Evolutionary conservation across 1,139 yeast species (phyloP).

Genomic region (Scheffersomyces parashehatae): DNA sequence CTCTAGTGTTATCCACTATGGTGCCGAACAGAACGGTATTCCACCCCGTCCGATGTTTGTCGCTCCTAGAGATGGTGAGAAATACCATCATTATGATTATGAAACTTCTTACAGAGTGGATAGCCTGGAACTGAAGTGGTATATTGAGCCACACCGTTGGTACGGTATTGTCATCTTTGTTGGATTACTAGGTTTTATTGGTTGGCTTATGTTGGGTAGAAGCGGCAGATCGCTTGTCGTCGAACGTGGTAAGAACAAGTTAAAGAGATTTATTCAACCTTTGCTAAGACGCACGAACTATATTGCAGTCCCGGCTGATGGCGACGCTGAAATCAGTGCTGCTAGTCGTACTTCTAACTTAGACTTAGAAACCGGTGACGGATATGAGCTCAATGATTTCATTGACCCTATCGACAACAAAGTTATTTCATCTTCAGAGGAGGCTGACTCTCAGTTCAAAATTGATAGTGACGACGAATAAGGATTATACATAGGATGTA

Average conservation of each 20-base stretch:
- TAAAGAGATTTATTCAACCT: neutral
- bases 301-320: neutral
- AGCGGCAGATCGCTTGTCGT: slow-evolving; percentile 21
- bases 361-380: neutral
- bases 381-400: slow-evolving; percentile 9
- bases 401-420: neutral
- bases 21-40: slow-evolving; percentile 53
- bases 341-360: neutral
- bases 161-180: slow-evolving; percentile 56
- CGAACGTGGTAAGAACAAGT: slow-evolving; percentile 9
- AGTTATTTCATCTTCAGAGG: slow-evolving; percentile 1
- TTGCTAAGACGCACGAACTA: neutral
- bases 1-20: slow-evolving; percentile 47
- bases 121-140: slow-evolving; percentile 37
- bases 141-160: slow-evolving; percentile 52
- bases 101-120: slow-evolving; percentile 30
- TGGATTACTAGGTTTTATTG: slow-evolving; percentile 39
- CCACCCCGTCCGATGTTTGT: slow-evolving; percentile 45
- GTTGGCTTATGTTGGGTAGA: slow-evolving; percentile 51
- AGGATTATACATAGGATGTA: no score
- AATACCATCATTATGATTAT: slow-evolving; percentile 28
- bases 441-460: slow-evolving; percentile 11
- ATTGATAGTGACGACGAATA: slow-evolving; percentile 20
- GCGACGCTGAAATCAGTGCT: neutral
- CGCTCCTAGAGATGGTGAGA: slow-evolving; percentile 21